A percentile compares a stretch with the other conserved stretches of the same genome.
These are phyloP conservation scores for Acidiella bohemica DNA, from an alignment of 495 filamentous ascomycete genomes.

Conservation along the genomic window DNA sequence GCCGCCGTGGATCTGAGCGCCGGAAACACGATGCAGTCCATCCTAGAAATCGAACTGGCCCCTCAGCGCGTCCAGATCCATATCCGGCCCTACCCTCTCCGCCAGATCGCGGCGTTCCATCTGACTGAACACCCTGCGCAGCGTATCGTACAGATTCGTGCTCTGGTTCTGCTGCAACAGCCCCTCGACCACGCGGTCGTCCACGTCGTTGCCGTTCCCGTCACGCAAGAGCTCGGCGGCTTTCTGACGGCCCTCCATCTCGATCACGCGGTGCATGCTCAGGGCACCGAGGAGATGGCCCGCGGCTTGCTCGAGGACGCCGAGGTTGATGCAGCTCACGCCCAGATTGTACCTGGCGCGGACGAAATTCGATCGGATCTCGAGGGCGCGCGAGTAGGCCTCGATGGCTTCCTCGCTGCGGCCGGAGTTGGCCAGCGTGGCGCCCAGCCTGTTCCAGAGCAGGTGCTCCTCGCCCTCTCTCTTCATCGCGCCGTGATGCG, in stretches of 20 bases:
- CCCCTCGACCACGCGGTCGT: constrained; percentile 58
- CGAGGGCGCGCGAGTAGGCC: constrained; percentile 84
- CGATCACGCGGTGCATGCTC: constrained; percentile 92
- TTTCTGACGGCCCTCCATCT: constrained; percentile 68
- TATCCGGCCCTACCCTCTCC: constrained; percentile 71
- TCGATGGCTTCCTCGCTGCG: constrained; percentile 90
- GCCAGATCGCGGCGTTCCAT: constrained; percentile 82
- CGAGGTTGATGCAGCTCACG: constrained; percentile 94
- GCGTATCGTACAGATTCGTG: constrained; percentile 88
- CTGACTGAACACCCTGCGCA: constrained; percentile 82
- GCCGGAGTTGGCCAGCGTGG: constrained; percentile 88
- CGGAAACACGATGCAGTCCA: background rate
- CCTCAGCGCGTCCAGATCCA: constrained; percentile 84
- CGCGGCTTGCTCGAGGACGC: constrained; percentile 82
- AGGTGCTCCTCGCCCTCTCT: constrained; percentile 68
- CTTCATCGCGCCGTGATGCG: constrained; percentile 66
- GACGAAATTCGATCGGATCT: constrained; percentile 86
- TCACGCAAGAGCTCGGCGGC: constrained; percentile 45
- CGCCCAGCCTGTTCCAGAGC: constrained; percentile 94
- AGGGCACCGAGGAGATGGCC: constrained; percentile 87
- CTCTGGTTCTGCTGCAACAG: constrained; percentile 87
- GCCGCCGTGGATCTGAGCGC: background rate
- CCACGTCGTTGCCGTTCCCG: constrained; percentile 27
- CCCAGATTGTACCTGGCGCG: constrained; percentile 94
- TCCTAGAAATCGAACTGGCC: constrained; percentile 62